A percentile compares a stretch with the other conserved stretches of the same genome.
Evolutionary conservation across 805 yeast species (phyloP).

Genomic region (Torulaspora indica): DNA sequence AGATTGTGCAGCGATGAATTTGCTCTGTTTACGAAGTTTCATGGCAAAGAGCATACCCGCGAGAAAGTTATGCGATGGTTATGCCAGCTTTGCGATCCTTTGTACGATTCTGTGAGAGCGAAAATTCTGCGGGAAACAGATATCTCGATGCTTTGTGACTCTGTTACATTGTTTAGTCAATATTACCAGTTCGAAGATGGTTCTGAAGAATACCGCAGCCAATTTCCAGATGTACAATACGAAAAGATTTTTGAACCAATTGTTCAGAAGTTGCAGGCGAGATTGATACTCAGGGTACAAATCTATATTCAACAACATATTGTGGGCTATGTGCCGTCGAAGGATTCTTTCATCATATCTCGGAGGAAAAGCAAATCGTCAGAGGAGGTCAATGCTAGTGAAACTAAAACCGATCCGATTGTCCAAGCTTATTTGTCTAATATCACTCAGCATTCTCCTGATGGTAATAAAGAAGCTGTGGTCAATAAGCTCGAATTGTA

Average conservation of each 20-base stretch:
- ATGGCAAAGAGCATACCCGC: constrained; percentile 39
- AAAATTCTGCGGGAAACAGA: constrained; percentile 65
- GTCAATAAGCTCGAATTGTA: constrained; percentile 27
- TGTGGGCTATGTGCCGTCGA: constrained; percentile 58
- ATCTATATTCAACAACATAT: constrained; percentile 65
- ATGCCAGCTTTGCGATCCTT: constrained; percentile 63
- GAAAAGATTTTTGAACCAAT: constrained; percentile 66
- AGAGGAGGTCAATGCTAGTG: constrained; percentile 5
- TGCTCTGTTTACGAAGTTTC: constrained; percentile 52
- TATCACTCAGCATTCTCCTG: constrained; percentile 3
- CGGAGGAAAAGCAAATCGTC: constrained; percentile 33
- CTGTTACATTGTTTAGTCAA: constrained; percentile 63
- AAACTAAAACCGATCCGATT: constrained; percentile 16
- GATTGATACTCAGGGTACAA: constrained; percentile 77
- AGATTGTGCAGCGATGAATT: constrained; percentile 59
- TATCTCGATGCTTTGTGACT: constrained; percentile 65
- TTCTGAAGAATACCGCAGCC: constrained; percentile 29
- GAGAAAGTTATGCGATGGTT: constrained; percentile 52
- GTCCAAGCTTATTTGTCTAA: constrained; percentile 13
- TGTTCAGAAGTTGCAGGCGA: constrained; percentile 68
- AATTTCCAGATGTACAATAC: constrained; percentile 39
- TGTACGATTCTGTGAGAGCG: constrained; percentile 66
- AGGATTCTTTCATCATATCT: constrained; percentile 63
- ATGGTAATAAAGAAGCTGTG: background rate
- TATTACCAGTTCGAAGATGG: constrained; percentile 61